These are phyloP conservation scores for Cutaneotrichosporon cutaneum DNA, from an alignment of 1,284 basidiomycete genomes.

Conservation along the genomic window DNA sequence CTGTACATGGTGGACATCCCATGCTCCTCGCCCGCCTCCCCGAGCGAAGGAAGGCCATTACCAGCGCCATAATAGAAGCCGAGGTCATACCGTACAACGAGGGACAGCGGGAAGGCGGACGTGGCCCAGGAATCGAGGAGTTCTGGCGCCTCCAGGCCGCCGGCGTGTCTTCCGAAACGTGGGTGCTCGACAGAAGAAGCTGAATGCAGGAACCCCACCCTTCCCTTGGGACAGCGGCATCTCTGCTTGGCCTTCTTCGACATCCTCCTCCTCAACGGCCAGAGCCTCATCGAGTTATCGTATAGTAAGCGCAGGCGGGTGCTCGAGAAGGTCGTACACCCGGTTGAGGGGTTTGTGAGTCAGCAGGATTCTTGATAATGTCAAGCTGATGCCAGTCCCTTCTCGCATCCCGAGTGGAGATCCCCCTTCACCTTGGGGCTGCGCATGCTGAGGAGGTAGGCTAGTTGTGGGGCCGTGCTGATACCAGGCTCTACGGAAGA, in stretches of 20 bases:
- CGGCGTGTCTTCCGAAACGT: conserved; percentile 30
- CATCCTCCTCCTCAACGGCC: conserved; percentile 64
- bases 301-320: conserved; percentile 63
- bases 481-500: conserved; percentile 10
- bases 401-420: conserved; percentile 59
- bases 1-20: conserved; percentile 27
- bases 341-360: conserved; percentile 59
- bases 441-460: conserved; percentile 6
- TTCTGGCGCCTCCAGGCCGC: conserved; percentile 53
- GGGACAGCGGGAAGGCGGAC: conserved; percentile 38
- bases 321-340: conserved; percentile 61
- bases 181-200: neutral
- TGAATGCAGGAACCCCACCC: neutral
- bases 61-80: conserved; percentile 70
- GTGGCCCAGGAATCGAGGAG: conserved; percentile 54
- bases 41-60: neutral
- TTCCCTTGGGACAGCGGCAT: conserved; percentile 51
- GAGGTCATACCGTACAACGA: conserved; percentile 82
- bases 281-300: conserved; percentile 59
- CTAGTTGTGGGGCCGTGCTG: neutral
- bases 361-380: no score
- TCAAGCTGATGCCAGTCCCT: conserved; percentile 18
- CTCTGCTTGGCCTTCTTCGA: conserved; percentile 83
- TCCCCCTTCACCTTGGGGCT: conserved; percentile 41
- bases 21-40: conserved; percentile 15